Base-by-base conservation (phyloP, 2,329 filamentous ascomycete species). In the Fusarium sp. region DNA sequence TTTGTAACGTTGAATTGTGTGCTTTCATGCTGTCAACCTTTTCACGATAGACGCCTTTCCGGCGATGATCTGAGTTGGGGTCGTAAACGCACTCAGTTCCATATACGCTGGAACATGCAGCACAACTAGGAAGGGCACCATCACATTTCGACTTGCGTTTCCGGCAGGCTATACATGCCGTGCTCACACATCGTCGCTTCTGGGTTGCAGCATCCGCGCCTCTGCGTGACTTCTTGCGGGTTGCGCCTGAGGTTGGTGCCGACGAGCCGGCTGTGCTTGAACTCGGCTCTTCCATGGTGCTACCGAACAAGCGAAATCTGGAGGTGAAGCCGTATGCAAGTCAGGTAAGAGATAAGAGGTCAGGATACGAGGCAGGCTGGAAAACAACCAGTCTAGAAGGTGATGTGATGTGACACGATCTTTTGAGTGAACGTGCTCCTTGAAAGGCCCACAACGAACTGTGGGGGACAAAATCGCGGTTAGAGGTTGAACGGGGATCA, bases 21-120 rank as follows among this genome's bases (percentile, higher is more conserved):
- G 94, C 94, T 81, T 96, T 96, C 77, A 95, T 86, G 75, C 88
- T 93, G 78, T 97, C 94, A 24, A 92, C 89, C 78, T 97, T 96
- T 79, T 97, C 94, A 75, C 95, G 94, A 79, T 98, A 98, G 48
- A 98, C 96, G 62, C 96, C 96, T 78, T 98, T 98, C 50, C 96
- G 90, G 49, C 96, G 91, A 78, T 97, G 94, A 78, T 99, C 96
- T 60, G 94, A 97, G 76, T 94, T 96, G 5, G 94, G 95, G 76
- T 98, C 95, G 83, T 98, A 98, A 69, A 97, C 86, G 78, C 96
- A 97, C 81, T 92, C 89, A 63, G 92, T 96, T 64, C 89, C 88
- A 77, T 99, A 98, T 55, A 98, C 95, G 71, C 94, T 97, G 65
- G 92, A 89, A 80, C 96, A 99, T n/a, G 96, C 95, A 9, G 95